These are phyloP conservation scores for Cubamyces lactineus DNA, from an alignment of 768 basidiomycete species.

Conservation along the genomic window DNA sequence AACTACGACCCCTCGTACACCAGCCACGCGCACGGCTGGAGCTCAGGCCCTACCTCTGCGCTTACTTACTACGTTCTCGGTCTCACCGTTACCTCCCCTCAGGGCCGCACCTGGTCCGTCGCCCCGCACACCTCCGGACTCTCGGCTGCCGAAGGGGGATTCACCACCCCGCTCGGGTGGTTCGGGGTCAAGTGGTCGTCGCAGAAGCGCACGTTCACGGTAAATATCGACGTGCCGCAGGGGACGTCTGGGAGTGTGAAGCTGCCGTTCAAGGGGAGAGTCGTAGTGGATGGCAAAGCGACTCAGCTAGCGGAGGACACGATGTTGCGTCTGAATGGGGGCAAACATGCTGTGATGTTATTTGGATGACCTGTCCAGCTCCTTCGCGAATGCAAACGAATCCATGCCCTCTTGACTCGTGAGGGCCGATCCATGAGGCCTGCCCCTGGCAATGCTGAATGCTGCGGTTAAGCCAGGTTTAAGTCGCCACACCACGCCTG, in stretches of 20 bases:
- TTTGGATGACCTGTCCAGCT: not conserved
- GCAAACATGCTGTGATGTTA: slow-evolving; percentile 16
- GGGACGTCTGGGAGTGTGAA: slow-evolving; percentile 21
- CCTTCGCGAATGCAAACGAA: no score
- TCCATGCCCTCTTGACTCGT: no score
- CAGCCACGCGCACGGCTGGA: slow-evolving; percentile 65
- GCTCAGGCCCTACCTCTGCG: slow-evolving; percentile 58
- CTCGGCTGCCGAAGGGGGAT: slow-evolving; percentile 50
- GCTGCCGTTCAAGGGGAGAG: slow-evolving; percentile 19
- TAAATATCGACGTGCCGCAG: slow-evolving; percentile 23
- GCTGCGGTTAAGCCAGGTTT: no score
- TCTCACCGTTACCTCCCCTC: slow-evolving; percentile 49
- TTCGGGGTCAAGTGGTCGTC: slow-evolving; percentile 51
- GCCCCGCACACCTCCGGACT: slow-evolving; percentile 51
- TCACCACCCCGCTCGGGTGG: slow-evolving; percentile 55
- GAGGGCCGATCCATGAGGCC: no score
- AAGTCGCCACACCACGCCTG: no score
- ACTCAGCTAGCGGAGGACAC: not conserved
- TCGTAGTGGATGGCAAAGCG: slow-evolving; percentile 9
- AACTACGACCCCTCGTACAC: slow-evolving; percentile 61
- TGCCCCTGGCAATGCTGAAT: no score
- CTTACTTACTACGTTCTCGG: slow-evolving; percentile 61
- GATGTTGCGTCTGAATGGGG: slow-evolving; percentile 13
- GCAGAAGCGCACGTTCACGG: slow-evolving; percentile 10
- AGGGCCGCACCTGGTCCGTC: slow-evolving; percentile 52